Base-by-base conservation (phyloP, 805 yeast genomes). In the Starmerella bombicola region DNA sequence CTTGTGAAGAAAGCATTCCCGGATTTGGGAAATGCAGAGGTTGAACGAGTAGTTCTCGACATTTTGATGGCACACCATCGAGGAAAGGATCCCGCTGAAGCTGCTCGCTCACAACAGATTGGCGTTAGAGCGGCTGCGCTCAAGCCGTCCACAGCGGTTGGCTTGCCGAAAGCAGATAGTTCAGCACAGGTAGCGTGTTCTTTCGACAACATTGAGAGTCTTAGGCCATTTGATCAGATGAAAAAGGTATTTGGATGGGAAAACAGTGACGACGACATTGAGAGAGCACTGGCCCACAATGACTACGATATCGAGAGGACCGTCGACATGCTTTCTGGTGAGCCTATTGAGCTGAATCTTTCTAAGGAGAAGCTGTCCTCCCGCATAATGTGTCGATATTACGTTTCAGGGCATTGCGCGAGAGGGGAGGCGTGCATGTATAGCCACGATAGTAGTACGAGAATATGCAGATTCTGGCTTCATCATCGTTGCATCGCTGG, bases 391-490 rank as follows among this genome's bases (percentile, higher is more conserved):
- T 67, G 72, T 44, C 57, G 66, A n/a, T 69, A 62, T 45, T 62
- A 60, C 41, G 48, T 66, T 5, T 54, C 53, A 21, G 73, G 73
- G 2, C 54, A 56, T 16, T 69, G 73, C 40, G 49, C 65, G 10
- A 59, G 71, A 12, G 55, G 55, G 3, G 48, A 62, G 4, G 72
- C 68, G 43, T 69, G 73, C 53, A 59, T 59, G 43, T 69, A 66
- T 41, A 58, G 67, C 38, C 73, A 69, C 49, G 71, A 69, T 42
- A 36, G 67, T 23, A 54, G 64, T 2, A 49, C 57, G n/a, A 53
- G 66, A 19, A 60, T 65, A 7, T 69, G 73, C 42, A 56, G 69
- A 22, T 69, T 63, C 49, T 69, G 73, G 73, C 52, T 69, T 5
- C 63, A 61, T 28, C 68, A 69, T 2, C 53, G 55, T 9, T 69